phyloP scores from a whole-genome alignment of 768 basidiomycete genomes.

The Collybia mongolica region DNA sequence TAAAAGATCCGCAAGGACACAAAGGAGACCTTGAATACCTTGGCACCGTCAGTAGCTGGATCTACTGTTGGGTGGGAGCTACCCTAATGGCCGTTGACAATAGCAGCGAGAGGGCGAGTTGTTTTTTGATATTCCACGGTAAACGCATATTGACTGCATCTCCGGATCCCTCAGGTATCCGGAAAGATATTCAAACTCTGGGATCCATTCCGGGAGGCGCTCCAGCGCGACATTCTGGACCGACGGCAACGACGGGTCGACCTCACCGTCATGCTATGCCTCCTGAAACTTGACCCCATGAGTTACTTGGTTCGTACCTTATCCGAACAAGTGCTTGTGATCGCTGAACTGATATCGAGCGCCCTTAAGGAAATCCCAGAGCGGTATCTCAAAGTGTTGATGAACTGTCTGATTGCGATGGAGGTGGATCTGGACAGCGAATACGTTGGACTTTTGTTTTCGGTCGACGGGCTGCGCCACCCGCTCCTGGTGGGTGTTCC shows the following conservation, averaged over 20 bases:
- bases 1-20: constrained; percentile 29
- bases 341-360: too few species aligned
- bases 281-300: constrained; percentile 58
- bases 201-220: constrained; percentile 53
- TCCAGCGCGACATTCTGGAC: constrained; percentile 49
- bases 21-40: constrained; percentile 17
- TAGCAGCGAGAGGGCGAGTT: constrained; percentile 22
- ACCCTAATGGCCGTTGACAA: constrained; percentile 56
- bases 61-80: constrained; percentile 73
- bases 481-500: constrained; percentile 6
- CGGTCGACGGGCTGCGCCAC: constrained; percentile 35
- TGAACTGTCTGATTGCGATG: constrained; percentile 49
- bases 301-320: constrained; percentile 51
- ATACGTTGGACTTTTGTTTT: constrained; percentile 55
- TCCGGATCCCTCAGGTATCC: neutral
- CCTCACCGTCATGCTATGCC: constrained; percentile 56
- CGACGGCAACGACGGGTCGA: constrained; percentile 57
- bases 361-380: constrained; percentile 21
- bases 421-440: constrained; percentile 54
- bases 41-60: constrained; percentile 50
- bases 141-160: too few species aligned
- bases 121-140: neutral
- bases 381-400: constrained; percentile 51
- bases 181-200: constrained; percentile 31
- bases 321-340: neutral